Conservation (phyloP, 495 filamentous ascomycete genomes). For the Aspergillus sparsus region DNA sequence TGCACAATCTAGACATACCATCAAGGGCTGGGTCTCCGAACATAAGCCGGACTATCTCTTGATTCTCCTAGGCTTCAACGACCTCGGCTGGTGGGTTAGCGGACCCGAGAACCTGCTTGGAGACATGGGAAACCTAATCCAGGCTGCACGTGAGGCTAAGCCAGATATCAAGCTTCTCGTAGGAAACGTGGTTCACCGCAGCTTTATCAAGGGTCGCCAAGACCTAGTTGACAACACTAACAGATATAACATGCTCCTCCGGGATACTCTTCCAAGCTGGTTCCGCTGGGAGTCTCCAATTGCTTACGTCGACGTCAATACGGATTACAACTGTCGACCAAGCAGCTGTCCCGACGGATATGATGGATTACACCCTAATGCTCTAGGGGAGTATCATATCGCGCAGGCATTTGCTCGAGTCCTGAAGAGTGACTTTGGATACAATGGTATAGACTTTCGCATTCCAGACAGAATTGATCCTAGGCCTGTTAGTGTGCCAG, state of each 20-base stretch:
- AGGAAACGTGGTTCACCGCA: slow-evolving; percentile 8
- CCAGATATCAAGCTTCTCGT: slow-evolving; percentile 2
- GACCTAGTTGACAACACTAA: slow-evolving; percentile 7
- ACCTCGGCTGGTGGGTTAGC: slow-evolving; percentile 6
- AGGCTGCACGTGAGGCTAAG: background rate
- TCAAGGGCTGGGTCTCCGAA: background rate
- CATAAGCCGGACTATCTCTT: background rate
- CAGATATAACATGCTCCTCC: slow-evolving; percentile 1
- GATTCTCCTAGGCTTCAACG: slow-evolving; percentile 2
- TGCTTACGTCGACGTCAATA: background rate
- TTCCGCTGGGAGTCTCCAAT: background rate
- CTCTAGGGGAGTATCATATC: slow-evolving; percentile 2
- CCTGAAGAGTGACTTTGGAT: slow-evolving; percentile 1
- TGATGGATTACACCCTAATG: slow-evolving; percentile 8
- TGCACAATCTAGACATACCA: no score
- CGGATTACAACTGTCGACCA: slow-evolving; percentile 6
- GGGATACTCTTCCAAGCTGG: background rate
- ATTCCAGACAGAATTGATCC: background rate
- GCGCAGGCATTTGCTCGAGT: slow-evolving; percentile 3
- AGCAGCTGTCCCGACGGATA: slow-evolving; percentile 4
- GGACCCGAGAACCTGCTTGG: background rate
- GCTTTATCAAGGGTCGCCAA: background rate
- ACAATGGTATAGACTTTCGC: background rate
- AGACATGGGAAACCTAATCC: background rate
- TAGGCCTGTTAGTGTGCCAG: background rate